Percentiles rank a stretch among this genome's conserved stretches.
These are phyloP conservation scores for Saccharum officinarum DNA, from an alignment of 176 grass and related monocot genomes.

Conservation along the genomic window DNA sequence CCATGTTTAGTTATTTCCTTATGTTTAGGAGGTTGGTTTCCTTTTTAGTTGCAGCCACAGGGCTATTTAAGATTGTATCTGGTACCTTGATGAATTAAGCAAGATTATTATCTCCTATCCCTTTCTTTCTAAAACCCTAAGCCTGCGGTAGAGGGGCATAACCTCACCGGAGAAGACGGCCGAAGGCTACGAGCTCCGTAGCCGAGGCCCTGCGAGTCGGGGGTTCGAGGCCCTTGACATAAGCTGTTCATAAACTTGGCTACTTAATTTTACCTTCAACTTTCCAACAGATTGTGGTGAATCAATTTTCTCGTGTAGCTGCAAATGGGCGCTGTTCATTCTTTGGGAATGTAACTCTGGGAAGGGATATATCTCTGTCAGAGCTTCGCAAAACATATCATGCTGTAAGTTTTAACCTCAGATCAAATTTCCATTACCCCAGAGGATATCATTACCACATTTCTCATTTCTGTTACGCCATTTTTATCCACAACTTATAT, in stretches of 20 bases:
- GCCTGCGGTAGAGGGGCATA: no score
- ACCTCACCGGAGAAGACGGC: no score
- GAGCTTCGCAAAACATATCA: conserved; percentile 72
- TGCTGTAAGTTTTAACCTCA: conserved; percentile 57
- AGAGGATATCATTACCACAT: background rate
- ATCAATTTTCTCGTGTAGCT: conserved; percentile 96
- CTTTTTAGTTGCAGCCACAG: no score
- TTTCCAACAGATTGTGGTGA: conserved; percentile 91
- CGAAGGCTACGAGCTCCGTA: no score
- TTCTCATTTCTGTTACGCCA: background rate
- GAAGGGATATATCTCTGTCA: conserved; percentile 63
- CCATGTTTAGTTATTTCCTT: no score
- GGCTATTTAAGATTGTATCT: no score
- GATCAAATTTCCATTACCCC: background rate
- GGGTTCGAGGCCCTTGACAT: no score
- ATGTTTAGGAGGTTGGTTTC: no score
- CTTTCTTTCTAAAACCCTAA: no score
- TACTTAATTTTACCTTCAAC: conserved; percentile 20
- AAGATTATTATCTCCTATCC: no score
- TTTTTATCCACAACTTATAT: background rate
- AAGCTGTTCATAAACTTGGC: conserved; percentile 12
- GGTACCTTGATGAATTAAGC: no score
- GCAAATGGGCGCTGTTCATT: conserved; percentile 65
- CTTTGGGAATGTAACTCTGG: conserved; percentile 85
- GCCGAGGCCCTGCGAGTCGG: no score